phyloP scores from a whole-genome alignment of 352 stramenopile genomes.

The Globisporangium parvum region DNA sequence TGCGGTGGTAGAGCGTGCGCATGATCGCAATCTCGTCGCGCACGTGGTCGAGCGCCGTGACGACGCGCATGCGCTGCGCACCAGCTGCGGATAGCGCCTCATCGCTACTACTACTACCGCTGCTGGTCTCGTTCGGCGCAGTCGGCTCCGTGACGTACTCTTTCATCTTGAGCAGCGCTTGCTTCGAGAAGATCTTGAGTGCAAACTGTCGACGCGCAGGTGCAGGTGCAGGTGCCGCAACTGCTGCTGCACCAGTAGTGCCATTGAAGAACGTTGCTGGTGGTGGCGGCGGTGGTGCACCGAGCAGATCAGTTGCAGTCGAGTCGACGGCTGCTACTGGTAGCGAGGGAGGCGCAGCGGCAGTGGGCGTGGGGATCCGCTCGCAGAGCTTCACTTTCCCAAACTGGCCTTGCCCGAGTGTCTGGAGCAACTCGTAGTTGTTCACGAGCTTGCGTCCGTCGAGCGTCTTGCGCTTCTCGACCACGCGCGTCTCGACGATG shows the following conservation, averaged over 20 bases:
- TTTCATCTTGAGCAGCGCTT: constrained; percentile 67
- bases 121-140: background rate
- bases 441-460: constrained; percentile 63
- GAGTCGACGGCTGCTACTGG: background rate
- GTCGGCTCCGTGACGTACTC: constrained; percentile 46
- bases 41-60: constrained; percentile 79
- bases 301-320: background rate
- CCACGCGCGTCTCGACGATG: constrained; percentile 57
- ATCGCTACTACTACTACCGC: background rate
- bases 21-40: constrained; percentile 86
- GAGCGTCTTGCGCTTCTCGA: constrained; percentile 41
- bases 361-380: constrained; percentile 26
- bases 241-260: constrained; percentile 1
- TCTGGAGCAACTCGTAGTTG: constrained; percentile 72
- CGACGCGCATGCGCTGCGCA: constrained; percentile 47
- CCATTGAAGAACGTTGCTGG: constrained; percentile 6
- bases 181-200: constrained; percentile 85
- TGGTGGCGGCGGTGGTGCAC: constrained; percentile 6
- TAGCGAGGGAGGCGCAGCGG: background rate
- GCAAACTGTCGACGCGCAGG: constrained; percentile 48
- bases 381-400: constrained; percentile 84
- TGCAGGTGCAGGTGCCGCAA: constrained; percentile 2
- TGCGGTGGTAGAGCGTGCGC: constrained; percentile 85
- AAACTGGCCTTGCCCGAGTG: constrained; percentile 71
- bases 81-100: background rate